A percentile compares a stretch with the other conserved stretches of the same genome.
These are phyloP conservation scores for Ramaria sp. DNA, from an alignment of 768 basidiomycete genomes.

Conservation along the genomic window DNA sequence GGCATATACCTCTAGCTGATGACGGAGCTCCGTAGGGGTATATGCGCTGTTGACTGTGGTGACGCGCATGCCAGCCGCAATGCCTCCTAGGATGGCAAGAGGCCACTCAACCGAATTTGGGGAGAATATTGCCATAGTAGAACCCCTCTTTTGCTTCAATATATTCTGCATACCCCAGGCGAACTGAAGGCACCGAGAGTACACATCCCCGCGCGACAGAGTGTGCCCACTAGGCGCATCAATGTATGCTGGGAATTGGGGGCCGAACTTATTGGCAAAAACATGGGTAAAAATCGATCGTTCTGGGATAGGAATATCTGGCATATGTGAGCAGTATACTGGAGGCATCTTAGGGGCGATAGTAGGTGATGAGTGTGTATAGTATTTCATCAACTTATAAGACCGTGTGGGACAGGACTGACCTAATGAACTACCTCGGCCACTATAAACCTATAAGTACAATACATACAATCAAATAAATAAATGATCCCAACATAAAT, in stretches of 20 bases:
- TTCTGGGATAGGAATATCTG: constrained; percentile 27
- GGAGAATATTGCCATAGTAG: constrained; percentile 55
- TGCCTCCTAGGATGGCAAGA: constrained; percentile 31
- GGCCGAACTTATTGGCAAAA: constrained; percentile 21
- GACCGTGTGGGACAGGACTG: too few species aligned
- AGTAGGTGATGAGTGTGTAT: too few species aligned
- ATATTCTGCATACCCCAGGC: constrained; percentile 42
- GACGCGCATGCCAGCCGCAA: constrained; percentile 57
- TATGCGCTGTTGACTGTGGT: constrained; percentile 71
- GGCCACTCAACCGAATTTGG: constrained; percentile 57
- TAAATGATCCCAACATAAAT: too few species aligned
- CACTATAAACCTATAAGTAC: too few species aligned
- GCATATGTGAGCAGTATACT: constrained; percentile 37
- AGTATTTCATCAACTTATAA: too few species aligned
- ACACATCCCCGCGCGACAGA: constrained; percentile 45
- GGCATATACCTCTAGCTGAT: constrained; percentile 40
- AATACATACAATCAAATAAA: too few species aligned
- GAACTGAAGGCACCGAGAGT: constrained; percentile 42
- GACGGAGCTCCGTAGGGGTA: constrained; percentile 53
- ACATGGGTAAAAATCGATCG: constrained; percentile 42
- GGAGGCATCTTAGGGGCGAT: neutral
- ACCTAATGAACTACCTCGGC: too few species aligned
- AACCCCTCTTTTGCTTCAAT: constrained; percentile 30
- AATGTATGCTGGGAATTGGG: constrained; percentile 44
- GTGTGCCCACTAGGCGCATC: constrained; percentile 50